phyloP scores from a whole-genome alignment of 2,329 filamentous ascomycete species.

The Hirsutella minnesotensis region DNA sequence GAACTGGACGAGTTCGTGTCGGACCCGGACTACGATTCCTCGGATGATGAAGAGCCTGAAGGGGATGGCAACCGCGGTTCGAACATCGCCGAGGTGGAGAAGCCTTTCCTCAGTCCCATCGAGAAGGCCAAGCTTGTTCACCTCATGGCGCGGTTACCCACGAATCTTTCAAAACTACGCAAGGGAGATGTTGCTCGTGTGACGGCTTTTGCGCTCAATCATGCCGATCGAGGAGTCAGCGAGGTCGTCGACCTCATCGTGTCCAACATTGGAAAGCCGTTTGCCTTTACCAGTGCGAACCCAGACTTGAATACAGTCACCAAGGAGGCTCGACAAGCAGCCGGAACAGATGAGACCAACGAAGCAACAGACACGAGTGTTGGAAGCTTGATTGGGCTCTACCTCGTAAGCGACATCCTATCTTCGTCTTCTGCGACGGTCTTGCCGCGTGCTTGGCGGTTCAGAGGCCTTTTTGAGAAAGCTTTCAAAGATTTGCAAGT shows the following conservation, averaged over 20 bases:
- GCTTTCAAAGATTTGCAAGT: conserved; percentile 55
- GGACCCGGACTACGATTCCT: conserved; percentile 76
- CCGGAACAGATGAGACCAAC: conserved; percentile 23
- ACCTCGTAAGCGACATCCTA: conserved; percentile 66
- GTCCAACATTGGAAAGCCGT: conserved; percentile 66
- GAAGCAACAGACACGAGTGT: conserved; percentile 51
- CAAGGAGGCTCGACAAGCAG: conserved; percentile 16
- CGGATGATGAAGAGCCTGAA: conserved; percentile 66
- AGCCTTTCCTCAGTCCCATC: conserved; percentile 65
- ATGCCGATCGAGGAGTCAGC: conserved; percentile 73
- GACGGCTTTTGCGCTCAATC: conserved; percentile 78
- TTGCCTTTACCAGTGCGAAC: conserved; percentile 62
- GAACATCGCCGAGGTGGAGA: conserved; percentile 33
- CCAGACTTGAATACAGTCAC: conserved; percentile 33
- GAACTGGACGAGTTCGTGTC: conserved; percentile 68
- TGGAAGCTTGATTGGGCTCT: conserved; percentile 69
- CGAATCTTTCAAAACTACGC: conserved; percentile 58
- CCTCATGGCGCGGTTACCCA: conserved; percentile 72
- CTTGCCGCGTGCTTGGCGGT: conserved; percentile 78
- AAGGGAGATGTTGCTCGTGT: conserved; percentile 80
- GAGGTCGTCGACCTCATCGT: conserved; percentile 88
- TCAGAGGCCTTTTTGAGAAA: conserved; percentile 66
- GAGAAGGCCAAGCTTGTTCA: conserved; percentile 77
- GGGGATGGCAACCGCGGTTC: conserved; percentile 42
- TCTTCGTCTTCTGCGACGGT: conserved; percentile 65